These are phyloP conservation scores for Russula ochroleuca DNA, from an alignment of 768 basidiomycete genomes.

Conservation along the genomic window DNA sequence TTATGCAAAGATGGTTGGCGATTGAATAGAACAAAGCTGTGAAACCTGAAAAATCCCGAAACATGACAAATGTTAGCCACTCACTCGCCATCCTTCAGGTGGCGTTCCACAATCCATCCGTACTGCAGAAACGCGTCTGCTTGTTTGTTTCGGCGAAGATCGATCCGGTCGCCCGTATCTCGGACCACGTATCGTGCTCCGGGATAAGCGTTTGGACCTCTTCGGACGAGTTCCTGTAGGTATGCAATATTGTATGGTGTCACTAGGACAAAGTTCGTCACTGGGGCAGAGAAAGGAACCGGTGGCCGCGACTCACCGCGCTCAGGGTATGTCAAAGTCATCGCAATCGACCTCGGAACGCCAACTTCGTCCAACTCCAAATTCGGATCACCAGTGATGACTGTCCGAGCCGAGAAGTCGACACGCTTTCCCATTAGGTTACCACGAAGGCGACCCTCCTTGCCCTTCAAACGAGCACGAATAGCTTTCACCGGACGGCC, in stretches of 20 bases:
- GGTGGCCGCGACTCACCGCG: constrained; percentile 54
- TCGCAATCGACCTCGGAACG: constrained; percentile 90
- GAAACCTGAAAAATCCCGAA: neutral
- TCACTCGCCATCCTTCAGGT: constrained; percentile 97
- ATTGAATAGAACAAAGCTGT: constrained; percentile 89
- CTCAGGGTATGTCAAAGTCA: constrained; percentile 97
- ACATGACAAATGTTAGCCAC: constrained; percentile 36
- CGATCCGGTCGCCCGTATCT: constrained; percentile 96
- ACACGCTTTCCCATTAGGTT: constrained; percentile 99
- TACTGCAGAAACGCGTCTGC: constrained; percentile 94
- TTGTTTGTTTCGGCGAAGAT: constrained; percentile 93
- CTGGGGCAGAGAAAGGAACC: constrained; percentile 8
- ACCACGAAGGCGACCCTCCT: constrained; percentile 95
- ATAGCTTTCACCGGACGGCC: constrained; percentile 98
- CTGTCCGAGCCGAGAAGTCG: constrained; percentile 97
- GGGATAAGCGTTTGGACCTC: constrained; percentile 91
- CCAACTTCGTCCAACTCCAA: constrained; percentile 95
- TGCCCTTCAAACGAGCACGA: constrained; percentile 95
- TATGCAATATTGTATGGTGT: constrained; percentile 96
- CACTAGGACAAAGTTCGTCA: constrained; percentile 45
- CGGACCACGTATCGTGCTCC: constrained; percentile 96
- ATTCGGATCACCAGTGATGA: constrained; percentile 99
- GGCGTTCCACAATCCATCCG: constrained; percentile 97
- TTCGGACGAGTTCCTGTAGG: constrained; percentile 90
- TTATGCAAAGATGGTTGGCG: constrained; percentile 98